Base-by-base conservation (phyloP, 2,329 filamentous ascomycete genomes). In the Verticillium isaacii region DNA sequence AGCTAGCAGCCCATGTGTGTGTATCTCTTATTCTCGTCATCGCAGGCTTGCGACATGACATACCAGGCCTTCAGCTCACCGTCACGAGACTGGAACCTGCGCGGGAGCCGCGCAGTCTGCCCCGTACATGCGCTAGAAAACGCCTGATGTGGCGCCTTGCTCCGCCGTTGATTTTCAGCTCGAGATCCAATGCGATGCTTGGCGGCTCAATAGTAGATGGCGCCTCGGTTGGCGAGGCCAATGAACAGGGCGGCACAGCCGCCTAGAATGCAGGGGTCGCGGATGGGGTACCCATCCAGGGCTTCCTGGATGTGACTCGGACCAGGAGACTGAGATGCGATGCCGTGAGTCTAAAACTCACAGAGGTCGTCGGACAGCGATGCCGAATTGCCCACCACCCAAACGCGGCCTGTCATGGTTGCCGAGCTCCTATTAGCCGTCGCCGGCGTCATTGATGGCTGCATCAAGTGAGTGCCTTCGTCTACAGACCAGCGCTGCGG, bases 401-500 rank as follows among this genome's bases (percentile, higher is more conserved):
- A 5, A 41, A 15, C 6, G 36, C 12, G 23, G 14, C n/a, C 9
- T 23, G 34, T 25, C n/a, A 52, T 52, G 45, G 45, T 52, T 52
- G 45, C 45, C 19, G 45, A 52, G 19, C 45, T 52, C 2, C n/a
- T 59, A 32, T 25, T 59, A 23, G 63, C 57, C 45, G 36, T 64
- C 36, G 39, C 56, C 7, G 63, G 63, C 34, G 58, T 57, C 14
- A 36, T 63, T 39, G 60, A 63, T 32, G 56, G 57, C 7, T 61
- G 60, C 54, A 52, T 61, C 36, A 59, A 58, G 61, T 62, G 25
- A 57, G 59, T 39, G 7, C n/a, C 32, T 11, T 17, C 57, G 57
- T 14, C n/a, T 14, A 11, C 34, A 23, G 4, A 19, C 8, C 45
- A 52, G n/a, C 45, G 45, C 45, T 52, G 23, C 45, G 45, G 45